These are phyloP conservation scores for Puccinia hordei DNA, from an alignment of 1,284 basidiomycete species.

Conservation along the genomic window DNA sequence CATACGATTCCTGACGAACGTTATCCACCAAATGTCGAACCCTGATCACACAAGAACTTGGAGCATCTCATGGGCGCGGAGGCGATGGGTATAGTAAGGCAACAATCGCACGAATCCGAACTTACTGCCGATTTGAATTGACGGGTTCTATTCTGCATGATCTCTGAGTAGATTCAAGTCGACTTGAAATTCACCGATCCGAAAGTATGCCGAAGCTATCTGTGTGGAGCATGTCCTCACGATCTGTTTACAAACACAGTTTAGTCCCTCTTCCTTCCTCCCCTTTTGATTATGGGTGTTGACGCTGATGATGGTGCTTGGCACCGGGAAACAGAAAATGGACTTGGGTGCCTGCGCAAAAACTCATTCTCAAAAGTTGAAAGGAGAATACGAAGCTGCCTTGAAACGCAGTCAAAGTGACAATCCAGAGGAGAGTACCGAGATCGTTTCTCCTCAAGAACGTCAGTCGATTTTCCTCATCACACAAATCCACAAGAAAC, in stretches of 20 bases:
- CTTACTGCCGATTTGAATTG: neutral
- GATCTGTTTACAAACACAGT: conserved; percentile 98
- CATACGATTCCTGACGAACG: neutral
- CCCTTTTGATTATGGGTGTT: neutral
- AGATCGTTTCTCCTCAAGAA: conserved; percentile 42
- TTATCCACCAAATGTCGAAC: neutral
- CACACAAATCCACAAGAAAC: neutral
- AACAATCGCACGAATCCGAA: conserved; percentile 1
- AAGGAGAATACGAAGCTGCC: conserved; percentile 83
- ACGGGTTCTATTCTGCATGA: neutral
- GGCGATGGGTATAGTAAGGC: conserved; percentile 78
- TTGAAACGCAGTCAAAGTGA: conserved; percentile 58
- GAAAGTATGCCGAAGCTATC: conserved; percentile 98
- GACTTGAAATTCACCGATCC: conserved; percentile 94
- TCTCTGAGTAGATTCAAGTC: conserved; percentile 66
- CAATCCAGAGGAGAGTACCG: conserved; percentile 47
- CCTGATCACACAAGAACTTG: conserved; percentile 31
- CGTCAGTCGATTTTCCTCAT: conserved; percentile 21
- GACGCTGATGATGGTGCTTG: conserved; percentile 4
- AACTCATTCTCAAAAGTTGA: conserved; percentile 90
- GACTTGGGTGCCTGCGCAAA: conserved; percentile 97
- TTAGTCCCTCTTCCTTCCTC: conserved; percentile 60
- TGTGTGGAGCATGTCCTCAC: conserved; percentile 97
- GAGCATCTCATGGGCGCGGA: conserved; percentile 99
- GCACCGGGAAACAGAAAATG: conserved; percentile 78